Evolutionary conservation across 306 rosid species (phyloP), one percentile per base, ranked within the genome.

Genomic region (Ormosia semicastrata): DNA sequence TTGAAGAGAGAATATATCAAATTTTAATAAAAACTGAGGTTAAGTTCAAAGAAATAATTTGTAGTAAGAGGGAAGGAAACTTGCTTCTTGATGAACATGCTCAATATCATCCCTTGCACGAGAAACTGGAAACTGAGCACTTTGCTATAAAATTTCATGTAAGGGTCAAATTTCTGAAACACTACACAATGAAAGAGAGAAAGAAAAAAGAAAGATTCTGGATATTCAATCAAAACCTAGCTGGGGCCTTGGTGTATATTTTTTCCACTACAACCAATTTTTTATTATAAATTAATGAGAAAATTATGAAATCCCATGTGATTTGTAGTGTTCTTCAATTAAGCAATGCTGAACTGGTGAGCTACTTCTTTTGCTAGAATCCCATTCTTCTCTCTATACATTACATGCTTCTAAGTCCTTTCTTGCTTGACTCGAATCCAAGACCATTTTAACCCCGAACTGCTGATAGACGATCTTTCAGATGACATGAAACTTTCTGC

Each of bases 401-500:
- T 58, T 17, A 50, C 70, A 24, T 14, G 54, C 36, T 60, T 60
- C 30, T 62, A 24, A 13, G 59, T 81, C 65, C 34, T 37, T 39
- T 15, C 36, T 47, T 33, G 57, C 43, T 54, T 32, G 44, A 65
- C 71, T 53, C 49, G 11, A 53, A 83, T 58, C 60, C 50, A 14
- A 12, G 32, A 84, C 33, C 67, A 43, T 76, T 76, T 57, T 44
- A 43, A 17, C 30, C 53, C 58, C 15, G 33, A 58, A 66, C 53
- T 58, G 54, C 37, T 29, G 78, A 69, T 49, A 79, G 63, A 63
- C 14, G 47, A 33, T 78, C 47, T 8, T 73, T 71, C 74, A 78
- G 62, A 79, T 62, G 73, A 74, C 65, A 14, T 62, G 71, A 59
- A 52, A 63, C 58, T 68, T 85, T 64, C 39, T 18, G 6, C 33